Evolutionary conservation across 805 yeast genomes (phyloP).

Genomic region (Yarrowia sp.): DNA sequence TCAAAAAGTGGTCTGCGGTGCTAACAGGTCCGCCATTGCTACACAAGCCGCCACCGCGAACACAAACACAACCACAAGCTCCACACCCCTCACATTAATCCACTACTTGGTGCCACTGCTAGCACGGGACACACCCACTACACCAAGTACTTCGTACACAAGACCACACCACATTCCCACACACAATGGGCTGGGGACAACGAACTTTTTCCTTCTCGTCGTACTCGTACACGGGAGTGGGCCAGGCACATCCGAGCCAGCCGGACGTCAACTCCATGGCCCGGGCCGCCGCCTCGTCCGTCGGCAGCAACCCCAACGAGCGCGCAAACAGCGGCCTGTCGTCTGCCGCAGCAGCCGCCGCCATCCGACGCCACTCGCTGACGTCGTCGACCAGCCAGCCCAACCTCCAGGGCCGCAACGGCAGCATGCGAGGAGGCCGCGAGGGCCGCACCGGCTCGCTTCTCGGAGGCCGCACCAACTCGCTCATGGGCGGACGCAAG

Average conservation of each 20-base stretch:
- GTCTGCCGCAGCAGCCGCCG: constrained; percentile 51
- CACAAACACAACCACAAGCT: neutral
- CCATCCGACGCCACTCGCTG: constrained; percentile 48
- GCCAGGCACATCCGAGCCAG: constrained; percentile 45
- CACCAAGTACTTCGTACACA: too few relatives aligned
- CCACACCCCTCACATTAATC: too few relatives aligned
- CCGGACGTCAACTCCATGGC: constrained; percentile 56
- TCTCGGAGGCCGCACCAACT: constrained; percentile 27
- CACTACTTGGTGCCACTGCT: too few relatives aligned
- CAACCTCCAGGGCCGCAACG: constrained; percentile 24
- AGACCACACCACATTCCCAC: neutral
- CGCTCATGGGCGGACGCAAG: constrained; percentile 36
- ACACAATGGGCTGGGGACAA: constrained; percentile 39
- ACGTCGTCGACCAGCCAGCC: constrained; percentile 21
- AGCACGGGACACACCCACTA: neutral
- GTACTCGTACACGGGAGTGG: constrained; percentile 48
- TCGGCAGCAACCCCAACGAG: constrained; percentile 42
- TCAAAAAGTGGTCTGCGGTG: too few relatives aligned
- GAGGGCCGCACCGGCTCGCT: constrained; percentile 24
- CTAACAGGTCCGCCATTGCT: too few relatives aligned
- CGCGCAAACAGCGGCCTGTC: constrained; percentile 42
- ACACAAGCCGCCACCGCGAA: too few relatives aligned
- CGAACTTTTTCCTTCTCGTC: constrained; percentile 39
- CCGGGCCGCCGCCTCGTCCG: constrained; percentile 64
- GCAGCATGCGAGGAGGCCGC: constrained; percentile 12